A percentile compares a stretch with the other conserved stretches of the same genome.
Conservation (phyloP, 345 rosid species). For the Bruguiera sexangula region DNA sequence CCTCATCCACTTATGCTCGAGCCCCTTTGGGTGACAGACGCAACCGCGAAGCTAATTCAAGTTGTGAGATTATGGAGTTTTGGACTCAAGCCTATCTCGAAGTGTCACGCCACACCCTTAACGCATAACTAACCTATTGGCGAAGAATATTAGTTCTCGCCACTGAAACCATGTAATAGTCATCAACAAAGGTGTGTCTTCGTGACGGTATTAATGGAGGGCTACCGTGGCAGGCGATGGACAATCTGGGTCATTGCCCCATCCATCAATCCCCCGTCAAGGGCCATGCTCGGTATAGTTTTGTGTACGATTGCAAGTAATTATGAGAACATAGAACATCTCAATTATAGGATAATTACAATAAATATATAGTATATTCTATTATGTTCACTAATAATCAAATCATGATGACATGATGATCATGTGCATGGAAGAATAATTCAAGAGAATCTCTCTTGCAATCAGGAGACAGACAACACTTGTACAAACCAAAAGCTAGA, state of each 20-base stretch:
- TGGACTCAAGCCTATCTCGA: too few species aligned
- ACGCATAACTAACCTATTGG: too few species aligned
- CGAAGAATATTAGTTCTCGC: too few species aligned
- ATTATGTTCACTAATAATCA: not conserved
- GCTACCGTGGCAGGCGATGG: constrained; percentile 22
- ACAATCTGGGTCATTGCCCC: constrained; percentile 6
- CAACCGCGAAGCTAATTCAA: too few species aligned
- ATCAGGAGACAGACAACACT: not conserved
- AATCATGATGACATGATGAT: not conserved
- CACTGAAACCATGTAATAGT: too few species aligned
- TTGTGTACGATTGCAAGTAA: not conserved
- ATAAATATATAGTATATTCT: not conserved
- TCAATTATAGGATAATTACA: not conserved
- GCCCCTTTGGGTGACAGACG: too few species aligned
- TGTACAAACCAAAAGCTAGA: not conserved
- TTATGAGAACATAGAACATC: not conserved
- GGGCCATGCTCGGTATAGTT: not conserved
- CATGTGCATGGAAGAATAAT: not conserved
- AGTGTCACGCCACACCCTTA: too few species aligned
- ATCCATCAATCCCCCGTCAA: constrained; percentile 13
- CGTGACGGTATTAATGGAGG: not conserved
- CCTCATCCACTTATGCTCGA: too few species aligned
- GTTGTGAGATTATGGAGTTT: too few species aligned
- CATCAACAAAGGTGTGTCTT: not conserved
- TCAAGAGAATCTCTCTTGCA: not conserved